Conservation (phyloP, 2,329 filamentous ascomycete genomes). For the Botrytis paeoniae region DNA sequence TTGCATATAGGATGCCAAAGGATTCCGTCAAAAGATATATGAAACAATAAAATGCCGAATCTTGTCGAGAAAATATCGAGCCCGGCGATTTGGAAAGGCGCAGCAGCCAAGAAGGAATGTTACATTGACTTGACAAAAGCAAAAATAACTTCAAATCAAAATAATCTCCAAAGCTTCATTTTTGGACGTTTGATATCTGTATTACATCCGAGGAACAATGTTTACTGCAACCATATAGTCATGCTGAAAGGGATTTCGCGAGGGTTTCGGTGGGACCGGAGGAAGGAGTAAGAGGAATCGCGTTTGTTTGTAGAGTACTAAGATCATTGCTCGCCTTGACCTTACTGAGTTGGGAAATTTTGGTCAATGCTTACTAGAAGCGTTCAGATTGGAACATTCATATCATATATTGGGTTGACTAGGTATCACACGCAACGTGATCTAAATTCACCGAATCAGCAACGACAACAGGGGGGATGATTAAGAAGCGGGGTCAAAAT, state of each 20-base stretch:
- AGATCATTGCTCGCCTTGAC: background rate
- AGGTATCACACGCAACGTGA: background rate
- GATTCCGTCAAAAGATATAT: background rate
- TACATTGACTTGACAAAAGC: background rate
- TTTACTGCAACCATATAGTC: background rate
- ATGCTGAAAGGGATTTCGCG: background rate
- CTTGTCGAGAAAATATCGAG: background rate
- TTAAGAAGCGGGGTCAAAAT: background rate
- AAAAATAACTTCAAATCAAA: background rate
- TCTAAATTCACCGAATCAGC: background rate
- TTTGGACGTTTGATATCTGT: background rate
- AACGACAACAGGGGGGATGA: background rate
- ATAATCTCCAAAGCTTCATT: background rate
- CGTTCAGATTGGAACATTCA: background rate
- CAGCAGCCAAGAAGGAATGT: background rate
- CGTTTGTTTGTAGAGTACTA: background rate
- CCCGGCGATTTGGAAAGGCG: background rate
- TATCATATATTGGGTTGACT: background rate
- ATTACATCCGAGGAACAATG: background rate
- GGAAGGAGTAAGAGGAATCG: background rate
- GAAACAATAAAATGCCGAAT: background rate
- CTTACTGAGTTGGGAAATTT: background rate
- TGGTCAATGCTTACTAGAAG: background rate
- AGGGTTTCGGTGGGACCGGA: background rate
- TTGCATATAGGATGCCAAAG: background rate